Percentiles rank a stretch among this genome's conserved stretches.
Conservation (phyloP, 129 eudicot genomes). For the Chrysanthemum lavandulifolium region DNA sequence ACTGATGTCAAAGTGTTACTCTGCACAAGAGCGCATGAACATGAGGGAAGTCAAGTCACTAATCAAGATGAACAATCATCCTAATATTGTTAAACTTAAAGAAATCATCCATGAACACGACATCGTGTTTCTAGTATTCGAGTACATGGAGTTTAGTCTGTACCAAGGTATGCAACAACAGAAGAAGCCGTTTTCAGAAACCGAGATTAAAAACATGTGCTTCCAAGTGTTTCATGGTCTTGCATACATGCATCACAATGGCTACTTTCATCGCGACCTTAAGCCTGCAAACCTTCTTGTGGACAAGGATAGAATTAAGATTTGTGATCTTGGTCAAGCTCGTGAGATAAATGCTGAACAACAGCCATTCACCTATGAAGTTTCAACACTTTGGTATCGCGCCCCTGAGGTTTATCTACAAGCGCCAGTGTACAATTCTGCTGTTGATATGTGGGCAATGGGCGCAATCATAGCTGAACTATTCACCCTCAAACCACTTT, state of each 20-base stretch:
- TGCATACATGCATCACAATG: not conserved
- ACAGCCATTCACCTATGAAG: constrained; percentile 15
- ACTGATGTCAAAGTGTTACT: not conserved
- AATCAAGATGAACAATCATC: constrained; percentile 1
- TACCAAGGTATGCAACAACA: not conserved
- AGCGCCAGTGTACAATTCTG: not conserved
- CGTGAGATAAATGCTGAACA: not conserved
- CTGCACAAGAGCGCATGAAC: constrained; percentile 16
- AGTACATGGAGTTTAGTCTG: constrained; percentile 15
- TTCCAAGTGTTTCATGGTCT: constrained; percentile 13
- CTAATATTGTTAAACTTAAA: constrained; percentile 14
- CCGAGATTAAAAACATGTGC: not conserved
- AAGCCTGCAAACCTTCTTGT: constrained; percentile 10
- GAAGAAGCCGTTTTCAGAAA: constrained; percentile 3
- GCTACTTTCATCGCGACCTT: constrained; percentile 5
- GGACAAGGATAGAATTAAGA: constrained; percentile 5
- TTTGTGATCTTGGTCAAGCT: constrained; percentile 13
- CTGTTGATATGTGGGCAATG: constrained; percentile 30
- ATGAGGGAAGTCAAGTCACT: constrained; percentile 19
- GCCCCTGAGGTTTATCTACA: constrained; percentile 5
- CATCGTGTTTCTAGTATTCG: not conserved
- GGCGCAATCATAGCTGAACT: constrained; percentile 24
- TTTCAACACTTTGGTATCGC: constrained; percentile 23
- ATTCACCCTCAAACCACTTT: constrained; percentile 10
- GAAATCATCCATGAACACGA: not conserved